These are phyloP conservation scores for Salix udensis DNA, from an alignment of 345 rosid species.

Conservation along the genomic window DNA sequence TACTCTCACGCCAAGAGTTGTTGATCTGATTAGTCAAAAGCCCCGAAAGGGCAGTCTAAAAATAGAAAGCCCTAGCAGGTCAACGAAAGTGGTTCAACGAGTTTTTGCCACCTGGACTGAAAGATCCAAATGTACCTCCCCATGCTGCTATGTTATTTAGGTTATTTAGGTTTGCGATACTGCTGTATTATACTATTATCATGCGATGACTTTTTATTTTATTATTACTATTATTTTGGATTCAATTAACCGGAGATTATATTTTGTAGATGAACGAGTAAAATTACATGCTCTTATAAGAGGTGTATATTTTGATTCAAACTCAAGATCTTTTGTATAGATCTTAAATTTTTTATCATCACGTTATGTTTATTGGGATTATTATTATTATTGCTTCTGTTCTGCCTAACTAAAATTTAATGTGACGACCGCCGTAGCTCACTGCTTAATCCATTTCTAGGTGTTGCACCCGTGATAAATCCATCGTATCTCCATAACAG, in stretches of 20 bases:
- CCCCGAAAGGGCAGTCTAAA: neutral
- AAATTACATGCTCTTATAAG: too few relatives aligned
- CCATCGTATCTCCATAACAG: too few relatives aligned
- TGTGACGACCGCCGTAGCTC: neutral
- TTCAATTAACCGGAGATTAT: too few relatives aligned
- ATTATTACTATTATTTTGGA: too few relatives aligned
- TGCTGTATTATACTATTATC: neutral
- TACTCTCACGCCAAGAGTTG: neutral
- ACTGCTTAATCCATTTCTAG: too few relatives aligned
- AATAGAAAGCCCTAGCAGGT: neutral
- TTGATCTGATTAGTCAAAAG: neutral
- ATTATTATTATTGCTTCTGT: too few relatives aligned
- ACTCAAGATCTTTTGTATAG: too few relatives aligned
- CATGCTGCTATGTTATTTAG: neutral
- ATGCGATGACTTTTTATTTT: too few relatives aligned
- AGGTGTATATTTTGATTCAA: rapidly evolving
- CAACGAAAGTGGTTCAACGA: neutral
- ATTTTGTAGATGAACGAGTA: too few relatives aligned
- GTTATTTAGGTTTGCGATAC: too few relatives aligned
- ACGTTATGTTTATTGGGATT: too few relatives aligned
- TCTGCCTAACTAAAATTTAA: neutral
- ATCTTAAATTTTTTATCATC: rapidly evolving
- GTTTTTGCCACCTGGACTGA: neutral
- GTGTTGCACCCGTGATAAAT: too few relatives aligned
- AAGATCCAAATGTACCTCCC: neutral